These are phyloP conservation scores for Claviceps africana DNA, from an alignment of 2,329 filamentous ascomycete genomes.

Conservation along the genomic window DNA sequence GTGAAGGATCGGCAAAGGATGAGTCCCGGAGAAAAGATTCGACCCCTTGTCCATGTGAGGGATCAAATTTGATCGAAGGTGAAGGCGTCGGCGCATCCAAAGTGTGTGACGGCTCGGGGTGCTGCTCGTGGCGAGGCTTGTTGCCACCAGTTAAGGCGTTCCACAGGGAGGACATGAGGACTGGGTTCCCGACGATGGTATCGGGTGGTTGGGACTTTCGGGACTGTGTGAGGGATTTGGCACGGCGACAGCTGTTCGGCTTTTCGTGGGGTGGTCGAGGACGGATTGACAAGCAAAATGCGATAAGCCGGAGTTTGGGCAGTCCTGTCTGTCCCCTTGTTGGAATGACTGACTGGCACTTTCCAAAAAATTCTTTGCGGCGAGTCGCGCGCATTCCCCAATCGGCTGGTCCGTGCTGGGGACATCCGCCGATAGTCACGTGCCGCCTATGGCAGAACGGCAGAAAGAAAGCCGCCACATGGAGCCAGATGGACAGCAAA, in stretches of 20 bases:
- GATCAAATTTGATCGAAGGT: slow-evolving; percentile 49
- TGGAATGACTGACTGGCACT: neutral
- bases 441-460: neutral
- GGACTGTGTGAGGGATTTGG: slow-evolving; percentile 3
- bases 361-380: slow-evolving; percentile 7
- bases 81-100: slow-evolving; percentile 33
- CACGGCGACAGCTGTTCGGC: slow-evolving; percentile 2
- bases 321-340: neutral
- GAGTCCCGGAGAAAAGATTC: slow-evolving; percentile 71
- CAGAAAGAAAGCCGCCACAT: neutral
- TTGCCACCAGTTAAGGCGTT: slow-evolving; percentile 48
- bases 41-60: slow-evolving; percentile 62
- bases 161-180: slow-evolving; percentile 44
- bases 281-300: slow-evolving; percentile 5
- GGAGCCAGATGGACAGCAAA: slow-evolving; percentile 4
- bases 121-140: slow-evolving; percentile 30
- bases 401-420: slow-evolving; percentile 3
- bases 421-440: neutral
- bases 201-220: neutral
- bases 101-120: slow-evolving; percentile 14
- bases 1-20: slow-evolving; percentile 69
- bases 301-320: slow-evolving; percentile 7
- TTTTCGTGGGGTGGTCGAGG: slow-evolving; percentile 4
- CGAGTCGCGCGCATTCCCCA: neutral
- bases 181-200: neutral